phyloP scores from a whole-genome alignment of 2,329 filamentous ascomycete species.

The Pseudogymnoascus sp. region DNA sequence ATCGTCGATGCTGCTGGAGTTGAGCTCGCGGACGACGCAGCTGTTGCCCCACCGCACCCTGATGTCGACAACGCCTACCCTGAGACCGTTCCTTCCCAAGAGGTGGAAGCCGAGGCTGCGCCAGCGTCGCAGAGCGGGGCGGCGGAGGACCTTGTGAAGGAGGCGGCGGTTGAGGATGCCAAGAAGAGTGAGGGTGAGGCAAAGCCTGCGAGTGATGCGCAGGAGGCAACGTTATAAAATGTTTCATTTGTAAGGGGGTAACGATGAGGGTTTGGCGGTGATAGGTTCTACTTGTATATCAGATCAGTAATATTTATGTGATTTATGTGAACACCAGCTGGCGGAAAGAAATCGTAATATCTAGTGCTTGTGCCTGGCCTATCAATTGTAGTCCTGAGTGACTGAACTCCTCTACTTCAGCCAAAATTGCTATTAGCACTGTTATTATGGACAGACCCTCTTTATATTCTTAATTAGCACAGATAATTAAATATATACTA shows the following conservation, averaged over 20 bases:
- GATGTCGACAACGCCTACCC: conserved; percentile 50
- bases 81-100: conserved; percentile 43
- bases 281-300: conserved; percentile 6
- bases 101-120: conserved; percentile 32
- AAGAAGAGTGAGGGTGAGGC: conserved; percentile 36
- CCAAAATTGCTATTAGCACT: not conserved
- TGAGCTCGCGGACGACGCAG: conserved; percentile 45
- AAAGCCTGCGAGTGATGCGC: conserved; percentile 57
- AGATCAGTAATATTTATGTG: conserved; percentile 10
- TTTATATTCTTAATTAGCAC: too few relatives aligned
- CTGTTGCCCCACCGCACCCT: conserved; percentile 26
- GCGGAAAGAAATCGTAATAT: not conserved
- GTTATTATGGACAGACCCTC: not conserved
- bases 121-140: conserved; percentile 35
- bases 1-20: conserved; percentile 74
- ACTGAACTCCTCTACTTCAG: not conserved
- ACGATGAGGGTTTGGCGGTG: not conserved
- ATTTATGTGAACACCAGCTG: not conserved
- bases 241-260: conserved; percentile 2
- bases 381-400: not conserved
- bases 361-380: not conserved
- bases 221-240: conserved; percentile 41
- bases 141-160: conserved; percentile 50
- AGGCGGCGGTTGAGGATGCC: conserved; percentile 49
- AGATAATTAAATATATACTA: not conserved